Evolutionary conservation across 257 asterid species (phyloP).

Genomic region (Solanum tarapatanum): DNA sequence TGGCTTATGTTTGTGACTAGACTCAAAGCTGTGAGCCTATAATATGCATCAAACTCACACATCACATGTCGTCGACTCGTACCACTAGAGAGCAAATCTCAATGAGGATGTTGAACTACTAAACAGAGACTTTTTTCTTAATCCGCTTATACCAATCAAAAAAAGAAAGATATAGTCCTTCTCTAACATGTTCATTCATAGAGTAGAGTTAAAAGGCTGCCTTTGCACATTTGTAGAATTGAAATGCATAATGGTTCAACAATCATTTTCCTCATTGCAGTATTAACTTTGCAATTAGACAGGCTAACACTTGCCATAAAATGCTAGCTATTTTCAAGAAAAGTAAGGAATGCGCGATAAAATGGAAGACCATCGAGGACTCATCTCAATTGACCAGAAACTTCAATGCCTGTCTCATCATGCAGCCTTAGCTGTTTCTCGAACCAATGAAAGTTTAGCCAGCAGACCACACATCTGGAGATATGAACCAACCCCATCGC

Average conservation of each 20-base stretch:
- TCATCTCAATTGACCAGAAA: neutral
- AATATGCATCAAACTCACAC: neutral
- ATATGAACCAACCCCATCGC: constrained; percentile 94
- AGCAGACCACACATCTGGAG: constrained; percentile 88
- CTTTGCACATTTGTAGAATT: neutral
- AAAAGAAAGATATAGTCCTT: neutral
- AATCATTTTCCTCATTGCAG: neutral
- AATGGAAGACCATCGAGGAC: neutral
- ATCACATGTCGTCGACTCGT: neutral
- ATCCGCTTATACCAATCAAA: neutral
- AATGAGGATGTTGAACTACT: neutral
- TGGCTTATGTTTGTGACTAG: neutral
- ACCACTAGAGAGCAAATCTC: neutral
- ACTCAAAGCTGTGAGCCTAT: neutral
- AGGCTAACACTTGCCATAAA: neutral
- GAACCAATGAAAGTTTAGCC: constrained; percentile 59
- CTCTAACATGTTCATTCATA: neutral
- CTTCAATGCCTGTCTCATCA: constrained; percentile 4
- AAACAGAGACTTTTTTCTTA: neutral
- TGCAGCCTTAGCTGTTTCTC: constrained; percentile 73
- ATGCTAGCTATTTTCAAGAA: neutral
- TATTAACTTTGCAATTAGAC: neutral
- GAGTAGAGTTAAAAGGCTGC: neutral
- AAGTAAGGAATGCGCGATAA: neutral
- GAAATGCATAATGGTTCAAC: neutral